Conservation (phyloP, 345 rosid genomes). For the Toxicodendron radicans region DNA sequence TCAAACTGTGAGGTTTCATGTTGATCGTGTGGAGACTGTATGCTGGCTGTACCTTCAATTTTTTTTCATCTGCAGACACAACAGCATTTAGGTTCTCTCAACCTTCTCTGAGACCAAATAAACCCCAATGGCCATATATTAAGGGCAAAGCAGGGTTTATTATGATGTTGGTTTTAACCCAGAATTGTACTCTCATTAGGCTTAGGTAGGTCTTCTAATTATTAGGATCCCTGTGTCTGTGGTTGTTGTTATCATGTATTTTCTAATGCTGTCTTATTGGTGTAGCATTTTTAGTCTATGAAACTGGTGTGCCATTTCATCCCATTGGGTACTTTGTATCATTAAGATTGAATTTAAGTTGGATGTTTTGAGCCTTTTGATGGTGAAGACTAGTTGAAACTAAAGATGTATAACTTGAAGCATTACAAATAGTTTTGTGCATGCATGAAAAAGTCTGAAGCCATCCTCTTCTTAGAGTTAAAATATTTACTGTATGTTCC, state of each 20-base stretch:
- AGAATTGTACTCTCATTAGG: slow-evolving; percentile 24
- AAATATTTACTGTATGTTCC: too few species aligned
- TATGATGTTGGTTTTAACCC: slow-evolving; percentile 22
- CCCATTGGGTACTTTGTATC: slow-evolving; percentile 24
- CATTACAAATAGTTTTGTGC: neutral
- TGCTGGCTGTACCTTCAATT: slow-evolving; percentile 18
- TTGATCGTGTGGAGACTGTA: slow-evolving; percentile 28
- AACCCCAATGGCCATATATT: slow-evolving; percentile 22
- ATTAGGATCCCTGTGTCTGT: slow-evolving; percentile 21
- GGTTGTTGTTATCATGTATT: slow-evolving; percentile 25
- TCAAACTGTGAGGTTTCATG: slow-evolving; percentile 55
- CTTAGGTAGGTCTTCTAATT: slow-evolving; percentile 33
- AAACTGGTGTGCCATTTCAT: slow-evolving; percentile 29
- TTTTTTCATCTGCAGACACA: slow-evolving; percentile 17
- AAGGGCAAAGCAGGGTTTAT: slow-evolving; percentile 26
- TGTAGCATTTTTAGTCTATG: slow-evolving; percentile 23
- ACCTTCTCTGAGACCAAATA: slow-evolving; percentile 15
- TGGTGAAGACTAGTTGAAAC: neutral
- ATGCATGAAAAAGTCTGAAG: too few species aligned
- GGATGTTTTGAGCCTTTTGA: slow-evolving; percentile 19
- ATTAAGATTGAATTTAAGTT: slow-evolving; percentile 3
- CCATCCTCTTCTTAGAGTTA: too few species aligned
- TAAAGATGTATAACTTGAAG: neutral
- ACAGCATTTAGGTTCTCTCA: slow-evolving; percentile 23
- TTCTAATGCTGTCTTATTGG: slow-evolving; percentile 22